These are phyloP conservation scores for Acanthamoeba pearcei DNA, from an alignment of 208 protist species.

Conservation along the genomic window DNA sequence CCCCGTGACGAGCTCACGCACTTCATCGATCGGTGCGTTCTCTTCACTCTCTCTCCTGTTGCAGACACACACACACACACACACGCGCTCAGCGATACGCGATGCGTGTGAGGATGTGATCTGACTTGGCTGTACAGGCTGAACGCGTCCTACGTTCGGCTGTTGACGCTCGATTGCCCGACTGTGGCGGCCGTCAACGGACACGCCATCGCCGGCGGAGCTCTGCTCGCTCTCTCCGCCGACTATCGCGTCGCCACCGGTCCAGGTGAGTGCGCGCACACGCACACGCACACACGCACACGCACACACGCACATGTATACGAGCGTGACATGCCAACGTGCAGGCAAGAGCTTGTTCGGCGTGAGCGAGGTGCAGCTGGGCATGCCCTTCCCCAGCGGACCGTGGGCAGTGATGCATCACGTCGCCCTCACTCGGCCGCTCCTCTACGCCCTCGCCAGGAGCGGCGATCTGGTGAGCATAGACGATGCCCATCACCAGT, in stretches of 20 bases:
- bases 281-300: no score
- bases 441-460: neutral
- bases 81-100: no score
- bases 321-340: neutral
- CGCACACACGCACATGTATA: no score
- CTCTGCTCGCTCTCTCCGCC: conserved; percentile 1
- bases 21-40: conserved; percentile 18
- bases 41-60: no score
- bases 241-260: neutral
- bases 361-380: conserved; percentile 32
- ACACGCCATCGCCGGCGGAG: conserved; percentile 47
- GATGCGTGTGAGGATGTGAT: no score
- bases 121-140: neutral
- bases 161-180: conserved; percentile 12
- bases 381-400: conserved; percentile 24
- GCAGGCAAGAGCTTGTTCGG: neutral
- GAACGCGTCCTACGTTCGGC: neutral
- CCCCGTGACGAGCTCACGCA: neutral
- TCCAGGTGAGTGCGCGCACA: no score
- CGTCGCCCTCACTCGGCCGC: neutral
- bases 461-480: conserved; percentile 11
- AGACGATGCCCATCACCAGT: neutral
- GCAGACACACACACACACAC: no score
- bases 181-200: conserved; percentile 60
- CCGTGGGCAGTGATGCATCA: conserved; percentile 24